Base-by-base conservation (phyloP, 768 basidiomycete species). In the Pholiota molesta region DNA sequence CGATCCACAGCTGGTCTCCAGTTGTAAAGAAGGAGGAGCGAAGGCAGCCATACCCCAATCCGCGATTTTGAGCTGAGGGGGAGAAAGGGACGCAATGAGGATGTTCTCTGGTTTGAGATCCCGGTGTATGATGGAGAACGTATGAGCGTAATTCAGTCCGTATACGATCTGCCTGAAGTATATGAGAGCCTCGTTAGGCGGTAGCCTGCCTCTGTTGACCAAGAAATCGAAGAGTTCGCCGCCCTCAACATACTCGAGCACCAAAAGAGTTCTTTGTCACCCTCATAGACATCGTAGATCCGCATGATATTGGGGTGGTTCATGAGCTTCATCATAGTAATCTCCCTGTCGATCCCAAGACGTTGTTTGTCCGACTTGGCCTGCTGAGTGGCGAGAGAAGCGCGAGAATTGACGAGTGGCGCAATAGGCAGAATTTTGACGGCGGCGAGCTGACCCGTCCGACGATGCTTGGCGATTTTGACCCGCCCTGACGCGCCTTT, bases 31-130 rank as follows among this genome's bases (percentile, higher is more conserved):
- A 40, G 91, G 92, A 42, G 91, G 90, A 61, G 95, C 93, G 70
- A 97, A 93, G 10, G 96, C 93, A 26, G 97, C 96, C 97, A 98
- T 97, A 21, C 97, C 97, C 87, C 97, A 98, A 76, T 98, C 97
- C 23, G 95, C 96, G 45, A 99, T 92, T 81, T 98, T 99, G 79
- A 99, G 85, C 70, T 94, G 81, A 39, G 90, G 90, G 31, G 90
- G 90, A 39, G 84, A 81, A 59, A 92, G 77, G 45, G 90, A 89
- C 52, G 95, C 91, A 57, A 99, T 91, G 40, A 99, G 81, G 55
- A 99, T 91, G 71, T 98, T 98, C 79, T 99, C 97, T 2, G 97
- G 97, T 74, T 99, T 99, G 68, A 99, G 87, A 75, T 99, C 97
- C 26, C 97, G 92, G 77, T 98, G 97, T 62, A 95, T 94, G 77